phyloP scores from a whole-genome alignment of 768 basidiomycete species.

The Lyophyllum decastes region DNA sequence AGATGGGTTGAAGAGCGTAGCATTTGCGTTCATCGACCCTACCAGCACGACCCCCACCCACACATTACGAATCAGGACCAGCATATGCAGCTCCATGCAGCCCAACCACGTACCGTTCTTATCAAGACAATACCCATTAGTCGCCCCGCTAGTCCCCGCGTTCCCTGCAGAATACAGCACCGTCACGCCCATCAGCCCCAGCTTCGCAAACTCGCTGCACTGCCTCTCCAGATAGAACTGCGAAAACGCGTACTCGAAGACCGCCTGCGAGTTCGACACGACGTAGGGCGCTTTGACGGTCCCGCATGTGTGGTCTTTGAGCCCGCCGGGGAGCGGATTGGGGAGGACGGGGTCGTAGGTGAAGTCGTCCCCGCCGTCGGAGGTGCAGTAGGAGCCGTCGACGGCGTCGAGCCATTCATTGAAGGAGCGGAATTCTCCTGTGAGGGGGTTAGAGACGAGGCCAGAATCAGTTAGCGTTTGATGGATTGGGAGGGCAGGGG shows the following conservation, averaged over 20 bases:
- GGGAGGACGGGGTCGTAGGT: slow-evolving; percentile 33
- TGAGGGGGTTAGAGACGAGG: background rate
- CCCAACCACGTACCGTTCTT: slow-evolving; percentile 32
- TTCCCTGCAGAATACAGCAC: slow-evolving; percentile 44
- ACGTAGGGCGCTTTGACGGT: slow-evolving; percentile 39
- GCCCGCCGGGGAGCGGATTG: slow-evolving; percentile 28
- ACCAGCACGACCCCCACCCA: too few relatives aligned
- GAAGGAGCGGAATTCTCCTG: slow-evolving; percentile 25
- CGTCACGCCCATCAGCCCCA: slow-evolving; percentile 51
- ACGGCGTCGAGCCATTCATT: slow-evolving; percentile 39
- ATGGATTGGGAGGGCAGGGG: background rate
- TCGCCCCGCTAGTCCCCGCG: slow-evolving; percentile 38
- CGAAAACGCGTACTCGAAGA: slow-evolving; percentile 37
- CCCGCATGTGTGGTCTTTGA: slow-evolving; percentile 37
- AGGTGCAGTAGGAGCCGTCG: slow-evolving; percentile 35
- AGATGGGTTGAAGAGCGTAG: slow-evolving; percentile 43
- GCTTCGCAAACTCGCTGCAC: slow-evolving; percentile 49
- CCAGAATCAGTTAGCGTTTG: background rate
- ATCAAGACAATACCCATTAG: slow-evolving; percentile 35
- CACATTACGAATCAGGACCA: too few relatives aligned
- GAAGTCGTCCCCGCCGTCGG: slow-evolving; percentile 33
- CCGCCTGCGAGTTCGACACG: slow-evolving; percentile 41
- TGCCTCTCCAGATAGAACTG: slow-evolving; percentile 38
- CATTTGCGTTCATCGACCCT: slow-evolving; percentile 34
- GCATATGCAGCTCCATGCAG: too few relatives aligned